Evolutionary conservation across 306 rosid genomes (phyloP).

Genomic region (Begonia peltatifolia): DNA sequence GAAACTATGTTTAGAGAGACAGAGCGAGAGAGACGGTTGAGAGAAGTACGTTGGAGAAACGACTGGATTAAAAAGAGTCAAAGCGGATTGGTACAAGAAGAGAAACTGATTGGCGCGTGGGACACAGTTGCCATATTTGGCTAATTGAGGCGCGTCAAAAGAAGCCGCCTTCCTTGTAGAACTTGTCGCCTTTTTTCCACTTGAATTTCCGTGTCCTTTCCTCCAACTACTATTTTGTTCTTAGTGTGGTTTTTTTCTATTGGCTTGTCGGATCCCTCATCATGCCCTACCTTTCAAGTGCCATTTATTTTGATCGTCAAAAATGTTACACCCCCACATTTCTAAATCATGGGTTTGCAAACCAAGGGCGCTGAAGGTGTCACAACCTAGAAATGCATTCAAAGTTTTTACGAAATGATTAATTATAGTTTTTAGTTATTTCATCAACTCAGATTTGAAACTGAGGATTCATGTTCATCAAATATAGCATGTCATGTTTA

Average conservation of each 20-base stretch:
- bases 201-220: slow-evolving; percentile 5
- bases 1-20: slow-evolving; percentile 5
- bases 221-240: neutral
- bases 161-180: neutral
- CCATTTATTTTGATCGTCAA: too few relatives aligned
- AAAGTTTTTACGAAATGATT: too few relatives aligned
- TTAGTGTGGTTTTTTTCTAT: neutral
- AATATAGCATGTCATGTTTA: too few relatives aligned
- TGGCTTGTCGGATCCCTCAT: too few relatives aligned
- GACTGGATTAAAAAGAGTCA: neutral
- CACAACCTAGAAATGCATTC: too few relatives aligned
- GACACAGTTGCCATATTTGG: neutral
- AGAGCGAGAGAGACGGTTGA: slow-evolving; percentile 6
- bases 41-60: neutral
- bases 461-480: too few relatives aligned
- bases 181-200: neutral
- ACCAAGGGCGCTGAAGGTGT: too few relatives aligned
- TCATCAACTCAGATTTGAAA: too few relatives aligned
- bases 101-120: slow-evolving; percentile 1
- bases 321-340: too few relatives aligned
- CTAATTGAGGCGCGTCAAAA: neutral
- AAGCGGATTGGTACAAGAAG: slow-evolving; percentile 4
- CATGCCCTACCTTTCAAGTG: too few relatives aligned
- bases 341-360: too few relatives aligned
- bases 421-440: too few relatives aligned